phyloP scores from a whole-genome alignment of 202 grass and related monocot species.

The Alloteropsis angusta region DNA sequence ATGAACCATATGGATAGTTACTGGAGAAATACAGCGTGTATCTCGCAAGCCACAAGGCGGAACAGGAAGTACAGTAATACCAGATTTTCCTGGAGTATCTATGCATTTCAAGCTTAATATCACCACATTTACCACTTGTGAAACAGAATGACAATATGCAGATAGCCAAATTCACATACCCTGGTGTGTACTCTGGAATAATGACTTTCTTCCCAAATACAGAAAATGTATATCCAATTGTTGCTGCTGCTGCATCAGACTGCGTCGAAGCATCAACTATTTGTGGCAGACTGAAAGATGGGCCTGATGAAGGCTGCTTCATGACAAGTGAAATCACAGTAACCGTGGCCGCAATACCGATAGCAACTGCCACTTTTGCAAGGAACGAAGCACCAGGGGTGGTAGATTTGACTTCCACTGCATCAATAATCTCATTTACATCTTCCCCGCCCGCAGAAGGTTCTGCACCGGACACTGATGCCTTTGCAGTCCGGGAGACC shows the following conservation, averaged over 20 bases:
- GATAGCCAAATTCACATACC: conserved; percentile 39
- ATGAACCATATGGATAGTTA: not conserved
- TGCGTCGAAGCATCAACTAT: conserved; percentile 49
- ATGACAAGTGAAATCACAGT: conserved; percentile 43
- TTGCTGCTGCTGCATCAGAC: conserved; percentile 20
- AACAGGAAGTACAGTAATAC: not conserved
- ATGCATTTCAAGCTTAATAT: not conserved
- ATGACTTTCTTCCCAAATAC: conserved; percentile 63
- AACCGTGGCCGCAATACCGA: conserved; percentile 45
- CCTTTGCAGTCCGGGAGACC: too few relatives aligned
- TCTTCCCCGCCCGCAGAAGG: conserved; percentile 33
- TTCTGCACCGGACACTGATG: conserved; percentile 33
- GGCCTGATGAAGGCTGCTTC: conserved; percentile 38
- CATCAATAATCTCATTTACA: conserved; percentile 31
- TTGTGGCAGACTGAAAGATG: conserved; percentile 53
- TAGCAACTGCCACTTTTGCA: conserved; percentile 49
- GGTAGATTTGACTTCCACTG: conserved; percentile 32
- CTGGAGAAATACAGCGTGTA: not conserved
- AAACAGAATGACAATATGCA: not conserved
- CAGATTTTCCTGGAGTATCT: not conserved
- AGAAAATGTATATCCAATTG: conserved; percentile 48
- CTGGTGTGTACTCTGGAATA: conserved; percentile 66
- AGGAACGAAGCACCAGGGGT: conserved; percentile 35
- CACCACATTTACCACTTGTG: not conserved
- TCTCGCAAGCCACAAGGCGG: not conserved